Conservation (phyloP, 163 green algal genomes). For the Volvox carteri region DNA sequence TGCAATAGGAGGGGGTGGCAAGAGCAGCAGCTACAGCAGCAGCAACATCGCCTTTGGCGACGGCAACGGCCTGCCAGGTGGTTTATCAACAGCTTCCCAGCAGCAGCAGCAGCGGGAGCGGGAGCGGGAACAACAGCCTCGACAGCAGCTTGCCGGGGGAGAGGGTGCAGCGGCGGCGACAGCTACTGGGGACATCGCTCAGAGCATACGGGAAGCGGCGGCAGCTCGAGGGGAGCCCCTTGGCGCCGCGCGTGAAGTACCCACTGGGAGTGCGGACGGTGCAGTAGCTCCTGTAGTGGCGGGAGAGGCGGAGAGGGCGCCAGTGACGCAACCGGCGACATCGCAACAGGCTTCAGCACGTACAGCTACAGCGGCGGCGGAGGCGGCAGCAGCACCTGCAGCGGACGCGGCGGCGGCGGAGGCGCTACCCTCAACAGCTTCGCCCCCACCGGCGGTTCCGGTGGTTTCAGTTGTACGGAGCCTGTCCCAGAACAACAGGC, state of each 20-base stretch:
- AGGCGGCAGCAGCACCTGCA: neutral
- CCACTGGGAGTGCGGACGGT: neutral
- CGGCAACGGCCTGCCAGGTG: too few species aligned
- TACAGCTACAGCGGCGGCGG: neutral
- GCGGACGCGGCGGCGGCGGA: neutral
- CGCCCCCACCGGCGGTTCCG: too few species aligned
- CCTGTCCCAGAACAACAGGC: too few species aligned
- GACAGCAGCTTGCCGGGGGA: neutral
- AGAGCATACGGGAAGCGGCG: constrained; percentile 21
- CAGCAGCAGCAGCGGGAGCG: neutral
- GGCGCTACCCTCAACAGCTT: too few species aligned
- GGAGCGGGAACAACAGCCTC: neutral
- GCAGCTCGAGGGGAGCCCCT: neutral
- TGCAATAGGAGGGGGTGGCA: neutral
- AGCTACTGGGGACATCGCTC: neutral
- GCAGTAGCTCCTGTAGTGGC: neutral
- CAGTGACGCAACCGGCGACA: neutral
- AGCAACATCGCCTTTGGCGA: too few species aligned
- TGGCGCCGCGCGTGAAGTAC: neutral
- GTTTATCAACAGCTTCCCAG: neutral
- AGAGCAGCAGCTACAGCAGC: neutral
- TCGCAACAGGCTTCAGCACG: neutral
- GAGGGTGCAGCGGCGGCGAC: neutral
- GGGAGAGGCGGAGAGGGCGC: neutral
- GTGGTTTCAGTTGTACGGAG: too few species aligned